phyloP scores from a whole-genome alignment of 2,329 filamentous ascomycete species.

The Aspergillus cejpii region DNA sequence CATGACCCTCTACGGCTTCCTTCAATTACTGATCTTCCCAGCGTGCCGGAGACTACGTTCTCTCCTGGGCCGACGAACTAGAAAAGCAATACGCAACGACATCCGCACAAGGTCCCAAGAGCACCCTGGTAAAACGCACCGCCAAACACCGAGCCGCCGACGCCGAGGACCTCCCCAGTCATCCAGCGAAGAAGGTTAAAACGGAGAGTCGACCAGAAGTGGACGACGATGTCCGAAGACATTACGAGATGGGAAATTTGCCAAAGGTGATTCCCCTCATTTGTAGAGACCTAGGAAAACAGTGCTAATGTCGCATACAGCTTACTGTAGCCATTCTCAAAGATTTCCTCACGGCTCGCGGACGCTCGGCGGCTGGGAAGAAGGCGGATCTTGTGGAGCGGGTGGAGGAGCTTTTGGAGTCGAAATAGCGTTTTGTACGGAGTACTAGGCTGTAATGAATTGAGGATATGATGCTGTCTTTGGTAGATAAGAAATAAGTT shows the following conservation, averaged over 20 bases:
- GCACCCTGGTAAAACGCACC: conserved; percentile 45
- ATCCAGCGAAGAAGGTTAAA: conserved; percentile 45
- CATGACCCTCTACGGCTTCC: no score
- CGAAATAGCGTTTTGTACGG: conserved; percentile 25
- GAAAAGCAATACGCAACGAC: conserved; percentile 51
- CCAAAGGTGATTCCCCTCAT: conserved; percentile 30
- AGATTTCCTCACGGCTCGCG: conserved; percentile 41
- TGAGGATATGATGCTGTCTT: neutral
- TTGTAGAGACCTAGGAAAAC: neutral
- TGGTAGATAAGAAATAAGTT: neutral
- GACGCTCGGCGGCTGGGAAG: conserved; percentile 41
- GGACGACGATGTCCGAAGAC: conserved; percentile 37
- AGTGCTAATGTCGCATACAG: conserved; percentile 15
- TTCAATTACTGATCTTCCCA: no score
- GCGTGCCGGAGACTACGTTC: conserved; percentile 69
- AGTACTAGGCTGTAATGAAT: neutral
- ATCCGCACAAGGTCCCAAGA: conserved; percentile 37
- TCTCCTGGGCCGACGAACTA: conserved; percentile 67
- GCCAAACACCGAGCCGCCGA: conserved; percentile 23
- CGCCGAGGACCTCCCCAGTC: conserved; percentile 20
- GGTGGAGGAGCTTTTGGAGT: conserved; percentile 45
- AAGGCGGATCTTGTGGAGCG: conserved; percentile 48
- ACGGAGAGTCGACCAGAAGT: conserved; percentile 24
- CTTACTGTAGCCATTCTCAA: conserved; percentile 45
- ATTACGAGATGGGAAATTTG: conserved; percentile 40